Evolutionary conservation across 441 rosid species (phyloP), one percentile per base, ranked within the genome.

Genomic region (Croton laevigatus): DNA sequence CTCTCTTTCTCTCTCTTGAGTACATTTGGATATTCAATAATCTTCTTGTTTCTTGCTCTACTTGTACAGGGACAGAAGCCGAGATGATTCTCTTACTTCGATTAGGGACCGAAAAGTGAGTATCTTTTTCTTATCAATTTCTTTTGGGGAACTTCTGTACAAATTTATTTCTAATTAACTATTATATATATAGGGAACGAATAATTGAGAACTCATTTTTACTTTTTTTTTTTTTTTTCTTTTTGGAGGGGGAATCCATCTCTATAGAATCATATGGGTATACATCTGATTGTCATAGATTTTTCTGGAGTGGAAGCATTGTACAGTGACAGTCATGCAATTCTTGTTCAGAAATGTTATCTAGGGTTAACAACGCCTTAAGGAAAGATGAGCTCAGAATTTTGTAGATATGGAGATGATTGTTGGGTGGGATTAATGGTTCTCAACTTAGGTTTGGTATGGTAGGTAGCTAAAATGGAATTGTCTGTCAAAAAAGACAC

Each of bases 51-150:
- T 75, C 52, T 51, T 53, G 27, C 46, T 57, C 22, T 58, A 51
- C 36, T 62, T 58, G 51, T 78, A 54, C 48, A 80, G 82, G 79
- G 83, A 79, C 59, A 84, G 81, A 75, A 71, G 73, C 74, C 77
- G 76, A 51, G 91, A 88, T 64, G 90, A 90, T 34, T 69, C 76
- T 22, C 72, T 81, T 23, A 61, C 77, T 34, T 65, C 73, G 63
- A 74, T 90, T 59, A 83, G 87, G 76, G 89, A 82, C 65, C 78
- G 93, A 76, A 92, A 86, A 84, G 94, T 89, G 72, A 81, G 70
- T 27, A 17, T 36, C 22, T 23, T 32, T 23, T 59, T 52, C 69
- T 37, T 40, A 6, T 6, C 10, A 23, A n/a, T n/a, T 13, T 49
- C 36, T 70, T 55, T 36, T 11, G 9, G 23, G 19, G 48, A 51